A percentile compares a stretch with the other conserved stretches of the same genome.
Conservation (phyloP, 805 yeast genomes). For the Saturnispora dispora region DNA sequence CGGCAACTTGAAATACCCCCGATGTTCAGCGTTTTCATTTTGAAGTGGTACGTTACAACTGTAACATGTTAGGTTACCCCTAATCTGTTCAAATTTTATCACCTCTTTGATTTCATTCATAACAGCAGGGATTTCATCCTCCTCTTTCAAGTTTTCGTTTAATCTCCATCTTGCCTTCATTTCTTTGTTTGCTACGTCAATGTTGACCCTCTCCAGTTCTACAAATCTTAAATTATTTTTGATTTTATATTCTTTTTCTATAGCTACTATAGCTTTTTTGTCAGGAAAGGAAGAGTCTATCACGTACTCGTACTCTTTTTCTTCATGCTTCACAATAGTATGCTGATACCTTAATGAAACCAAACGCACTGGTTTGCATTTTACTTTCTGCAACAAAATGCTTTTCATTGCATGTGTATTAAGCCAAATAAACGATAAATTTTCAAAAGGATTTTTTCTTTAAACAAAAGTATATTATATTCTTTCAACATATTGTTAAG, state of each 20-base stretch:
- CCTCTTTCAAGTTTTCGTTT: neutral
- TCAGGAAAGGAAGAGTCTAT: neutral
- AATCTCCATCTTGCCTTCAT: neutral
- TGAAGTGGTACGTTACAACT: conserved; percentile 53
- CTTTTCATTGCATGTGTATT: neutral
- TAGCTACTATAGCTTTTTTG: neutral
- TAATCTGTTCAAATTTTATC: neutral
- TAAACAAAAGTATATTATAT: too few species aligned
- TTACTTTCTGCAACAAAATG: neutral
- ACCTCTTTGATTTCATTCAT: conserved; percentile 5
- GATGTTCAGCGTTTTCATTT: conserved; percentile 21
- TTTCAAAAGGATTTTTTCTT: too few species aligned
- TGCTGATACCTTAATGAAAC: neutral
- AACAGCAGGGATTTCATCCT: neutral
- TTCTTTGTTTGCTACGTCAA: neutral
- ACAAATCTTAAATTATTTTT: neutral
- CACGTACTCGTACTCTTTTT: neutral
- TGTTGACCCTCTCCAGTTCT: neutral
- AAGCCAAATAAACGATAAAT: neutral
- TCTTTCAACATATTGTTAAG: neutral
- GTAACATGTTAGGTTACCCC: conserved; percentile 27
- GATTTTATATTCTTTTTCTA: neutral
- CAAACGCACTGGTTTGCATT: neutral
- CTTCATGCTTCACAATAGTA: neutral
- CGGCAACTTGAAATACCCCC: conserved; percentile 32